A percentile compares a stretch with the other conserved stretches of the same genome.
Conservation (phyloP, 306 rosid genomes). For the Quercus aquifolioides region DNA sequence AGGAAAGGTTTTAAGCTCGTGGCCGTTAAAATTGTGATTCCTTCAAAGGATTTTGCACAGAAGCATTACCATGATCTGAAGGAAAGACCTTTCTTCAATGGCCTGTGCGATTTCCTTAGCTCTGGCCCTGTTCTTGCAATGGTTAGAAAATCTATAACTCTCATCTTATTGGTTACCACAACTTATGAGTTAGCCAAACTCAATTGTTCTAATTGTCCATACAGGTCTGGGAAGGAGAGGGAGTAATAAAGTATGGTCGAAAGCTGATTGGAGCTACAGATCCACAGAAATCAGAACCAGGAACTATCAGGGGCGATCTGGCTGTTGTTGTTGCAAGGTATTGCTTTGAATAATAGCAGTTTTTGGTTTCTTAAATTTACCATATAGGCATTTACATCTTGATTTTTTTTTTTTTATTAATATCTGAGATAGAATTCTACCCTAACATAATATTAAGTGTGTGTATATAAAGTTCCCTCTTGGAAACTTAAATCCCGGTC, state of each 20-base stretch:
- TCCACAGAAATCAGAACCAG: constrained; percentile 97
- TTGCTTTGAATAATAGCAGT: neutral
- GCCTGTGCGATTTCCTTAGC: constrained; percentile 87
- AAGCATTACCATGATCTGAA: constrained; percentile 89
- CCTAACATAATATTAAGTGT: no score
- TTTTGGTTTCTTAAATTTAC: constrained; percentile 3
- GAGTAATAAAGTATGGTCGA: constrained; percentile 81
- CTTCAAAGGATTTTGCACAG: constrained; percentile 80
- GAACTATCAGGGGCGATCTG: constrained; percentile 92
- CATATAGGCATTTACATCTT: neutral
- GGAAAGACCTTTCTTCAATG: constrained; percentile 89
- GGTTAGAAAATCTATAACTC: constrained; percentile 54
- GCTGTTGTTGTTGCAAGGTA: constrained; percentile 98
- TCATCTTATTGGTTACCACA: neutral
- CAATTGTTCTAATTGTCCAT: neutral
- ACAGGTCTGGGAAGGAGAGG: constrained; percentile 98
- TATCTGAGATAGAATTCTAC: no score
- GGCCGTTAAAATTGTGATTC: constrained; percentile 75
- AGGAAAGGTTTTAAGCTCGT: constrained; percentile 88
- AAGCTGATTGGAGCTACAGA: constrained; percentile 96
- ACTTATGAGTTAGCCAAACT: neutral
- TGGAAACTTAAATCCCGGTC: no score
- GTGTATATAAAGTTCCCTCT: no score
- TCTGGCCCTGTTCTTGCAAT: constrained; percentile 94
- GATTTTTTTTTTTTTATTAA: no score